Evolutionary conservation across 441 rosid species (phyloP).

Genomic region (Gossypium gossypioides): DNA sequence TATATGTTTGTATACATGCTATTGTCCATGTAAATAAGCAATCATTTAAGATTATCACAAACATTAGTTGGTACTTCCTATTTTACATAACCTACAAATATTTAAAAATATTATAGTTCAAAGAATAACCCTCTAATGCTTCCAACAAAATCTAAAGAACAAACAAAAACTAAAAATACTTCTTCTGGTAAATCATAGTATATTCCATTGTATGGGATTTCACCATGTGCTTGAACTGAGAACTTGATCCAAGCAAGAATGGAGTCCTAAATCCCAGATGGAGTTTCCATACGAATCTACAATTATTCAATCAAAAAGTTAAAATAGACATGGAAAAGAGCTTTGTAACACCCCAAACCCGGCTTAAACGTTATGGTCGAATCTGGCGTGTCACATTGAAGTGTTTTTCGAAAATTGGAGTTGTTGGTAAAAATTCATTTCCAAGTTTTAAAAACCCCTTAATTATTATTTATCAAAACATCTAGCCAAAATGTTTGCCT

Average conservation of each 20-base stretch:
- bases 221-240: conserved; percentile 87
- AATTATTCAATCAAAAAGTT: conserved; percentile 15
- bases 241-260: conserved; percentile 99
- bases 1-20: neutral
- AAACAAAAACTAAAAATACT: conserved; percentile 32
- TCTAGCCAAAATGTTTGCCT: too few relatives aligned
- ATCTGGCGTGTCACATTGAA: too few relatives aligned
- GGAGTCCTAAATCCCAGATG: conserved; percentile 91
- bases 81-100: conserved; percentile 1
- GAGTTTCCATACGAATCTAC: conserved; percentile 92
- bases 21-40: neutral
- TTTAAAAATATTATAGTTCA: neutral
- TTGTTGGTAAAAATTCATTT: too few relatives aligned
- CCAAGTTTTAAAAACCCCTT: too few relatives aligned
- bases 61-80: neutral
- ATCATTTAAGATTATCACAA: neutral
- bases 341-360: neutral
- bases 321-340: neutral
- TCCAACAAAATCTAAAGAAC: conserved; percentile 5
- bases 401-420: too few relatives aligned
- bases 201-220: conserved; percentile 85
- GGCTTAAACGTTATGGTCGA: too few relatives aligned
- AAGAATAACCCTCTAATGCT: neutral
- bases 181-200: conserved; percentile 90
- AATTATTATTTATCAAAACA: too few relatives aligned